These are phyloP conservation scores for Mortierella alpina DNA, from an alignment of 192 early-diverging fungal genomes.

Conservation along the genomic window DNA sequence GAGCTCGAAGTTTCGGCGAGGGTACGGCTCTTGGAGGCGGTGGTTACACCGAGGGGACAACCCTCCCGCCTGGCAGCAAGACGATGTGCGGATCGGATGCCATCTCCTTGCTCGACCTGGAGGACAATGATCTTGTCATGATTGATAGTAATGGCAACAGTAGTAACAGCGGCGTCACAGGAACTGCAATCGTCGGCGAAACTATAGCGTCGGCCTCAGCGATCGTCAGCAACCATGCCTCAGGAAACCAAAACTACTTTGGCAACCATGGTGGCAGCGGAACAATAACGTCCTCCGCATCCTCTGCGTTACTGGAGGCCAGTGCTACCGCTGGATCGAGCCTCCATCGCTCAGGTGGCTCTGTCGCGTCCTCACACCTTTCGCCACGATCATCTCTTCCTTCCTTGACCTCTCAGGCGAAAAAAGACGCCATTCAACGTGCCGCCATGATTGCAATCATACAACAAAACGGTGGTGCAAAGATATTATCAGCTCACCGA, in stretches of 20 bases:
- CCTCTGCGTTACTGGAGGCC: conserved; percentile 3
- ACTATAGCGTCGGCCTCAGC: conserved; percentile 40
- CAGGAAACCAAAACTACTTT: neutral
- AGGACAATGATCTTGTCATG: conserved; percentile 44
- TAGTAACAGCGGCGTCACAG: conserved; percentile 13
- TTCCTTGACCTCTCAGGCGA: conserved; percentile 38
- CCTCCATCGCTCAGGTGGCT: neutral
- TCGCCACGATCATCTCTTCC: conserved; percentile 31
- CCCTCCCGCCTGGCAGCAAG: neutral
- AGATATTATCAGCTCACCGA: conserved; percentile 29
- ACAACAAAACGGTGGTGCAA: conserved; percentile 49
- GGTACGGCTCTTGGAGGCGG: neutral
- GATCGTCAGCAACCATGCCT: conserved; percentile 24
- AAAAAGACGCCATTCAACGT: conserved; percentile 36
- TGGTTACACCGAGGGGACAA: neutral
- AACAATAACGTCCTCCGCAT: conserved; percentile 2
- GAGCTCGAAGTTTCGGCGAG: neutral
- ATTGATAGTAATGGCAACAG: conserved; percentile 50
- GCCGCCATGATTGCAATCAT: conserved; percentile 51
- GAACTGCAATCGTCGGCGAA: conserved; percentile 37
- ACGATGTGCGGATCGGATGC: conserved; percentile 44
- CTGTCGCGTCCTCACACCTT: conserved; percentile 8
- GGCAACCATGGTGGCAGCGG: neutral
- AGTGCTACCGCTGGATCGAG: too few relatives aligned
- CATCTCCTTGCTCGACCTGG: conserved; percentile 34